phyloP scores from a whole-genome alignment of 352 stramenopile genomes.

The Hyaloperonospora brassicae region DNA sequence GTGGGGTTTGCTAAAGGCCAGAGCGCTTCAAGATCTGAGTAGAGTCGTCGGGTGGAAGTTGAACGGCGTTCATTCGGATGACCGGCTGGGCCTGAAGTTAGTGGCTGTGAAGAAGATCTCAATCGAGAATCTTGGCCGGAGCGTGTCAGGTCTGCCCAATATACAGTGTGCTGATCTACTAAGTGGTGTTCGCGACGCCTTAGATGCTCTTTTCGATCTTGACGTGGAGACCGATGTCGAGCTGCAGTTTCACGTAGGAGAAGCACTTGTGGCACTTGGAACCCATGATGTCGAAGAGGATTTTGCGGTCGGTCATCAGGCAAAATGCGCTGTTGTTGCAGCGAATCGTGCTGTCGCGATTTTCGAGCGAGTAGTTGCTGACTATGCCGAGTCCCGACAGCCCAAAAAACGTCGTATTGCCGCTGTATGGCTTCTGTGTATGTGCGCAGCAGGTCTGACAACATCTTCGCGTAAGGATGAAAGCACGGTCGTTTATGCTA shows the following conservation, averaged over 20 bases:
- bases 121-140: conserved; percentile 34
- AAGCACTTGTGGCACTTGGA: conserved; percentile 49
- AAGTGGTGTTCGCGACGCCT: conserved; percentile 18
- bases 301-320: conserved; percentile 11
- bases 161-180: conserved; percentile 12
- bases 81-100: conserved; percentile 36
- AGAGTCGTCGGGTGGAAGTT: conserved; percentile 39
- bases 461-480: conserved; percentile 1
- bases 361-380: conserved; percentile 32
- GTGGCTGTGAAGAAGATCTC: conserved; percentile 30
- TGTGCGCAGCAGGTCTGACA: conserved; percentile 44
- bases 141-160: conserved; percentile 24
- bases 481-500: neutral
- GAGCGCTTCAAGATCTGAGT: conserved; percentile 23
- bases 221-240: conserved; percentile 26
- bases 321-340: conserved; percentile 16
- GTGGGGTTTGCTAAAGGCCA: conserved; percentile 31
- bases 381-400: conserved; percentile 36
- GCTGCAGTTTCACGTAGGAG: conserved; percentile 46
- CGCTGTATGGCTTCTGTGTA: conserved; percentile 59
- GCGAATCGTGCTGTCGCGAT: conserved; percentile 33
- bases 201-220: conserved; percentile 25
- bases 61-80: conserved; percentile 30
- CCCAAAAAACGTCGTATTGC: conserved; percentile 41
- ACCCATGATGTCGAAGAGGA: conserved; percentile 21